These are phyloP conservation scores for Backusella australiensis DNA, from an alignment of 192 early-diverging fungal genomes.

Conservation along the genomic window DNA sequence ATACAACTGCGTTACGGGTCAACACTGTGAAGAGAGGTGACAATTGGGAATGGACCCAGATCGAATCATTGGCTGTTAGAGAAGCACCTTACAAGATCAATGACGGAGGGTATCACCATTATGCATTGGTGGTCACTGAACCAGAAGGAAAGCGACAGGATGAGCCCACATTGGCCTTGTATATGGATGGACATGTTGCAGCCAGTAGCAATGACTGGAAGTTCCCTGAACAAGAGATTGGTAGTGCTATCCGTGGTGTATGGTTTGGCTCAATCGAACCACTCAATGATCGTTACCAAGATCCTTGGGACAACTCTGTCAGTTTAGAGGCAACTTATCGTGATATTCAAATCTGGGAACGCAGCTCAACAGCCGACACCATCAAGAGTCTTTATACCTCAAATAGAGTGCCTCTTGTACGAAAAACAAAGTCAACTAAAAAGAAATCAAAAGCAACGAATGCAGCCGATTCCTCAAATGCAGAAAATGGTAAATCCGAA, in stretches of 20 bases:
- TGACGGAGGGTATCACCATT: constrained; percentile 24
- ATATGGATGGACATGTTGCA: constrained; percentile 34
- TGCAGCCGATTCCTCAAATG: neutral
- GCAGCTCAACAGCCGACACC: neutral
- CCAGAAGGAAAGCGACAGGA: neutral
- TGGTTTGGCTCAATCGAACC: constrained; percentile 38
- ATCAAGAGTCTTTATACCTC: neutral
- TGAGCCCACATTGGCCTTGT: constrained; percentile 15
- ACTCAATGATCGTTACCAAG: constrained; percentile 27
- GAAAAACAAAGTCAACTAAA: neutral
- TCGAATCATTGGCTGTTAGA: neutral
- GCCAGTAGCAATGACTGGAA: constrained; percentile 19
- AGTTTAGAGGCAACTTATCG: constrained; percentile 23
- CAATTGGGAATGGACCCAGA: neutral
- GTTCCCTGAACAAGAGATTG: constrained; percentile 11
- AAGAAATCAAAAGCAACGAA: neutral
- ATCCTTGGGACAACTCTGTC: constrained; percentile 28
- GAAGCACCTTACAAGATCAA: neutral
- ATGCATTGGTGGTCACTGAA: constrained; percentile 12
- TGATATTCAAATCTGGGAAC: constrained; percentile 32
- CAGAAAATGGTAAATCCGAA: neutral
- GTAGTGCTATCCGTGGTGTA: constrained; percentile 16
- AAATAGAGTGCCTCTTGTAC: neutral
- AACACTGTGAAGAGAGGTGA: neutral
- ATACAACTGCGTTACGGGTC: neutral